A percentile compares a stretch with the other conserved stretches of the same genome.
Conservation (phyloP, 805 yeast species). For the Candida chilensis region DNA sequence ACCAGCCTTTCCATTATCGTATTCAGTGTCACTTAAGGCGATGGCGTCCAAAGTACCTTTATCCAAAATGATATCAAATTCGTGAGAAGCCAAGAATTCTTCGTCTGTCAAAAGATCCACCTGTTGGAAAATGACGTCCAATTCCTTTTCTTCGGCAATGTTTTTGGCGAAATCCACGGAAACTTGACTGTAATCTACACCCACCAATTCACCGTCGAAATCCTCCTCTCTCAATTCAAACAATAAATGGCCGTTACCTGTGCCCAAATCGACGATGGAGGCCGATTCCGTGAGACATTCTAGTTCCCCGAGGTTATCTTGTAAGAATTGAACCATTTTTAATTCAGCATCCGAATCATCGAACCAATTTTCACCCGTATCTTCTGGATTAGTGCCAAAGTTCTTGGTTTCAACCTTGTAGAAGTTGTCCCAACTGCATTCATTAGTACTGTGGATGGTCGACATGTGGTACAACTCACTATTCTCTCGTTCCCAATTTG, state of each 20-base stretch:
- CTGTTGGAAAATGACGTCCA: conserved; percentile 43
- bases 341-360: conserved; percentile 90
- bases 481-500: conserved; percentile 77
- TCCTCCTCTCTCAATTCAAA: conserved; percentile 63
- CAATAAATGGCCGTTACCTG: conserved; percentile 91
- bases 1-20: conserved; percentile 34
- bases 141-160: conserved; percentile 35
- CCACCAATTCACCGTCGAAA: conserved; percentile 48
- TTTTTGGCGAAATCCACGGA: conserved; percentile 69
- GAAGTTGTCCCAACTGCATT: conserved; percentile 73
- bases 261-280: conserved; percentile 73
- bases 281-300: conserved; percentile 16
- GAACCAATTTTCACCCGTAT: conserved; percentile 96
- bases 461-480: conserved; percentile 42
- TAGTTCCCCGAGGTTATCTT: conserved; percentile 32
- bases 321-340: conserved; percentile 67
- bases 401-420: conserved; percentile 66
- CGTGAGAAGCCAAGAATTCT: conserved; percentile 18
- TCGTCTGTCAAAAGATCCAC: conserved; percentile 56
- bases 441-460: conserved; percentile 8
- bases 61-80: conserved; percentile 73
- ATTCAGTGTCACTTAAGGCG: conserved; percentile 62
- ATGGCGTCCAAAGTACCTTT: conserved; percentile 98
- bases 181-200: conserved; percentile 79
- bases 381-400: conserved; percentile 65